Conservation (phyloP, 129 eudicot species). For the Sambucus nigra region DNA sequence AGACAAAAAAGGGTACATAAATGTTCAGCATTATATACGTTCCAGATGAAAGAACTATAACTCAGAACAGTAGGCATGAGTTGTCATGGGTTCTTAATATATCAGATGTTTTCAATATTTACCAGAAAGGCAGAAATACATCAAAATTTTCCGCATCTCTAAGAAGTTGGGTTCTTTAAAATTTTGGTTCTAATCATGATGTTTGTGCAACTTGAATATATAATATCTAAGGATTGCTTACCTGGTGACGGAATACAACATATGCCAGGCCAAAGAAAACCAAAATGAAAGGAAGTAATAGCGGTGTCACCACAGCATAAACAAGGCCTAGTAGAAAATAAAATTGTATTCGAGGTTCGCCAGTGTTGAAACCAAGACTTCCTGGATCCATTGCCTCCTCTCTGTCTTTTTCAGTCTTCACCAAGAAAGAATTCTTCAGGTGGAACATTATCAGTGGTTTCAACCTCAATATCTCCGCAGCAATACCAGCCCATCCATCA, state of each 20-base stretch:
- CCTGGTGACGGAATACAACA: constrained; percentile 94
- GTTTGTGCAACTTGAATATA: too few species aligned
- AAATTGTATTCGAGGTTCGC: constrained; percentile 91
- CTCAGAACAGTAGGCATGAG: too few species aligned
- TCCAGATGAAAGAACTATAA: too few species aligned
- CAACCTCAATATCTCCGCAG: constrained; percentile 85
- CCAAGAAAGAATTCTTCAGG: constrained; percentile 77
- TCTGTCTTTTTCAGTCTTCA: constrained; percentile 92
- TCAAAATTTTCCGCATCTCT: too few species aligned
- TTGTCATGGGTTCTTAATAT: too few species aligned
- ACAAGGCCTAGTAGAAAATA: constrained; percentile 87
- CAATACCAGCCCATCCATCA: constrained; percentile 98
- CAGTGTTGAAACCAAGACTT: constrained; percentile 77
- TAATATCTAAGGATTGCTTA: constrained; percentile 8
- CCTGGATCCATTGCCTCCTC: constrained; percentile 98
- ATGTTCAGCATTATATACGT: too few species aligned
- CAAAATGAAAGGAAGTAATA: constrained; percentile 74
- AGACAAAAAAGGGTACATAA: too few species aligned
- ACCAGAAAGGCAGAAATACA: too few species aligned
- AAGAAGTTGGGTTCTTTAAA: too few species aligned
- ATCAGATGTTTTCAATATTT: too few species aligned
- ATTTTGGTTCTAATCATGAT: not conserved
- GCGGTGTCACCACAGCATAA: constrained; percentile 91
- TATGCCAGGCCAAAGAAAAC: constrained; percentile 83
- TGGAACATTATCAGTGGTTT: constrained; percentile 77